Evolutionary conservation across 192 early-diverging fungal species (phyloP), one percentile per base, ranked within the genome.

Genomic region (Linnemannia exigua): DNA sequence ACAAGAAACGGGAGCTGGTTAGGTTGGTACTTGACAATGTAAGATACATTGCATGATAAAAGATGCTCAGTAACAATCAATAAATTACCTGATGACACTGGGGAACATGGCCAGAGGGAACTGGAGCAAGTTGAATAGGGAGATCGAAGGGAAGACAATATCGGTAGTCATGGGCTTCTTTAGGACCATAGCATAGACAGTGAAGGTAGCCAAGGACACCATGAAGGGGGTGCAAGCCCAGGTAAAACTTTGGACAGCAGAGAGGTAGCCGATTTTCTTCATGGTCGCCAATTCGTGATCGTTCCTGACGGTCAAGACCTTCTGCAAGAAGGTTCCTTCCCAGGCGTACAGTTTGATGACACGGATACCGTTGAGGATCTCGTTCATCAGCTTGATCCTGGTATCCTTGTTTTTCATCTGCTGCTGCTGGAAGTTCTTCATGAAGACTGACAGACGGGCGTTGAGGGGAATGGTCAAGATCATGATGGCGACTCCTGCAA

Each of bases 331-430:
- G 35, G 95, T 90, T 0, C 87, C 87, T 84, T 97, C 97, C 96
- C 97, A 99, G 35, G 98, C 97, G 81, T 98, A 99, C 38, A 99
- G 89, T 82, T 98, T 99, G 90, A 99, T 98, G 25, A 99, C 96
- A 76, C 95, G 96, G 77, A 98, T 97, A 48, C 97, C 98, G 69
- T 94, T 95, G 79, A 99, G 81, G 16, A 96, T 81, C 89, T 99
- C 98, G 86, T 98, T 92, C 79, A 87, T 87, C 41, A 84, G 47
- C 66, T 79, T 88, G 54, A 89, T 89, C 36, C 88, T 58, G 5
- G 81, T 80, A 41, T 89, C 88, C 82, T 97, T 97, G 91, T 96
- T 95, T 70, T 79, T 87, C 98, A 99, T 99, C 84, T 97, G 97
- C 31, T 77, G 80, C 79, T 94, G 94, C 79, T 97, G 95, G 37